Conservation (phyloP, 2,329 filamentous ascomycete genomes). For the Pseudocercospora ulei region DNA sequence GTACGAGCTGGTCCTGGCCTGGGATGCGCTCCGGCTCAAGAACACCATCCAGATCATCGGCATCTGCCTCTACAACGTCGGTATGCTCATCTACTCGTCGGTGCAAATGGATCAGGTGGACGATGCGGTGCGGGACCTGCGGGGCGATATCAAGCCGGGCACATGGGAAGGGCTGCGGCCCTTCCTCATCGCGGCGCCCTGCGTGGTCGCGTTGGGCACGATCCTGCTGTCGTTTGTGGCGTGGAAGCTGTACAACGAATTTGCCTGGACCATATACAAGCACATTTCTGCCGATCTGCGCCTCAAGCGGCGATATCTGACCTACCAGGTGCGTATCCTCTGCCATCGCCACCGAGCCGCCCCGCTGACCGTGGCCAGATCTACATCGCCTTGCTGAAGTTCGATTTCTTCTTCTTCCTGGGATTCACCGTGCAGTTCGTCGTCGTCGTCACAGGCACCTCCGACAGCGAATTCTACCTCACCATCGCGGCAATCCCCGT, state of each 20-base stretch:
- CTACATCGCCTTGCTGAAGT: slow-evolving; percentile 94
- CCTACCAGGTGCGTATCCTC: slow-evolving; percentile 64
- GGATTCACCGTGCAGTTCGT: slow-evolving; percentile 98
- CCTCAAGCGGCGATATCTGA: slow-evolving; percentile 92
- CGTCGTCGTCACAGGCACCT: slow-evolving; percentile 64
- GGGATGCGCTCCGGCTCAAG: slow-evolving; percentile 85
- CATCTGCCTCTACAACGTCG: slow-evolving; percentile 82
- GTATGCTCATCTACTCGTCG: slow-evolving; percentile 81
- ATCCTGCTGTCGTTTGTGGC: slow-evolving; percentile 64
- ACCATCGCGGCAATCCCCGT: slow-evolving; percentile 85
- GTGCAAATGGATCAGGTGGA: slow-evolving; percentile 88
- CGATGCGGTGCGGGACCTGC: slow-evolving; percentile 55
- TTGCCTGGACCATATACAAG: slow-evolving; percentile 99
- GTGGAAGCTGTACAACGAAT: slow-evolving; percentile 96
- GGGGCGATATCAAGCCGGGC: slow-evolving; percentile 36
- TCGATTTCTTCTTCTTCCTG: slow-evolving; percentile 99
- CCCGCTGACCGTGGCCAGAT: slow-evolving; percentile 50
- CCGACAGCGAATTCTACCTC: slow-evolving; percentile 67
- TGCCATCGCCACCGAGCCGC: neutral
- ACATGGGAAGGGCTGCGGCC: slow-evolving; percentile 64
- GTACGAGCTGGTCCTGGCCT: slow-evolving; percentile 80
- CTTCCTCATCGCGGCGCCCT: slow-evolving; percentile 75
- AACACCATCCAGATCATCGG: slow-evolving; percentile 99
- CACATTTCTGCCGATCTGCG: slow-evolving; percentile 94
- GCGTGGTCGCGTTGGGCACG: slow-evolving; percentile 67